A percentile compares a stretch with the other conserved stretches of the same genome.
Evolutionary conservation across 441 rosid species (phyloP).

Genomic region (Oxalis stricta): DNA sequence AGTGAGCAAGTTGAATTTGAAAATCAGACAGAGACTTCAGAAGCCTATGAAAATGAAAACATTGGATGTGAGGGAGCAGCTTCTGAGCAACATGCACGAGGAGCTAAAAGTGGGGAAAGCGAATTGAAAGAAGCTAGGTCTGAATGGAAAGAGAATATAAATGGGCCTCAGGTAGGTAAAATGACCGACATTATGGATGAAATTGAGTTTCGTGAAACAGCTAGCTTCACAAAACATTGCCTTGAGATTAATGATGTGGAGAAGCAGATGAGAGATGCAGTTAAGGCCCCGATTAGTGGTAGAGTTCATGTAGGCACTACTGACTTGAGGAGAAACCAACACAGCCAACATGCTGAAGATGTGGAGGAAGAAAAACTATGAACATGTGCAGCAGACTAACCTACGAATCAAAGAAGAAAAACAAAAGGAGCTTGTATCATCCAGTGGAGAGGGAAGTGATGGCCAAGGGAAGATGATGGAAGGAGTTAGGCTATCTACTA

Average conservation of each 20-base stretch:
- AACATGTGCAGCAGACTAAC: slow-evolving; percentile 27
- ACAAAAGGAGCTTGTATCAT: slow-evolving; percentile 16
- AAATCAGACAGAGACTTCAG: slow-evolving; percentile 12
- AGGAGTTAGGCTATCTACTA: slow-evolving; percentile 13
- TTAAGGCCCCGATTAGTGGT: slow-evolving; percentile 9
- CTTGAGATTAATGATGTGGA: slow-evolving; percentile 20
- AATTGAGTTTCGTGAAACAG: slow-evolving; percentile 21
- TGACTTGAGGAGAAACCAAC: slow-evolving; percentile 17
- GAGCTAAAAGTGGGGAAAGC: slow-evolving; percentile 15
- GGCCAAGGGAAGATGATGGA: slow-evolving; percentile 15
- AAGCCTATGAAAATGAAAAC: slow-evolving; percentile 12
- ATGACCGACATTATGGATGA: slow-evolving; percentile 26
- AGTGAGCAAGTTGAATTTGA: slow-evolving; percentile 12
- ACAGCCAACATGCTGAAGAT: slow-evolving; percentile 20
- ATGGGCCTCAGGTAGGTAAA: slow-evolving; percentile 25
- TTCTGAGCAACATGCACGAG: slow-evolving; percentile 12
- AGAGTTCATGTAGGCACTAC: slow-evolving; percentile 17
- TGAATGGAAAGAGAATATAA: slow-evolving; percentile 25
- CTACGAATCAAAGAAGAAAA: slow-evolving; percentile 12
- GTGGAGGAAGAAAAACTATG: slow-evolving; percentile 24
- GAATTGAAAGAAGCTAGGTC: slow-evolving; percentile 18
- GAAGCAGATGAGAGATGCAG: slow-evolving; percentile 17
- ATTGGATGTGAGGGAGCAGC: slow-evolving; percentile 14
- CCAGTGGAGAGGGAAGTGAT: slow-evolving; percentile 16
- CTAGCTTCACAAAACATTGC: slow-evolving; percentile 22